Conservation (phyloP, 2,329 filamentous ascomycete genomes). For the Penicillium sp. region DNA sequence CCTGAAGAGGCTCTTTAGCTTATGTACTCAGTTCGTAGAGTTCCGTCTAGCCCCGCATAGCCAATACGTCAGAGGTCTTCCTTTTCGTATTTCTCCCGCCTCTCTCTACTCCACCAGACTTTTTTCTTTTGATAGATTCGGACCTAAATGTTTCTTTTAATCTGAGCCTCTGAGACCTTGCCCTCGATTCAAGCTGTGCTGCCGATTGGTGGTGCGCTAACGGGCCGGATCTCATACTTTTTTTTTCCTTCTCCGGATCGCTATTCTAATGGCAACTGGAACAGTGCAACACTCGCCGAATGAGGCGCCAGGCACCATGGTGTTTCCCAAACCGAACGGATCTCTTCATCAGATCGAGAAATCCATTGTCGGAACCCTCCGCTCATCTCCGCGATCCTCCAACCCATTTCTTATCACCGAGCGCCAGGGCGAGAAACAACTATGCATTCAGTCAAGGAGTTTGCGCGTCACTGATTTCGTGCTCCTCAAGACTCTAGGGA, state of each 20-base stretch:
- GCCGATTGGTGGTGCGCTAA: slow-evolving; percentile 27
- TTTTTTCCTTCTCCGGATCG: slow-evolving; percentile 23
- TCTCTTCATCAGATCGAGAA: slow-evolving; percentile 33
- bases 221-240: slow-evolving; percentile 19
- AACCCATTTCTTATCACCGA: slow-evolving; percentile 43
- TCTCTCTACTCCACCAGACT: slow-evolving; percentile 12
- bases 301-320: slow-evolving; percentile 27
- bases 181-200: slow-evolving; percentile 14
- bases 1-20: slow-evolving; percentile 9
- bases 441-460: slow-evolving; percentile 39
- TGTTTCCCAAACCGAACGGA: slow-evolving; percentile 16
- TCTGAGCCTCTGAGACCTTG: slow-evolving; percentile 2
- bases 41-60: slow-evolving; percentile 23
- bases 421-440: slow-evolving; percentile 39
- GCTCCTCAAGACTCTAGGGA: slow-evolving; percentile 52
- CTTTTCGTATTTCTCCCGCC: slow-evolving; percentile 11
- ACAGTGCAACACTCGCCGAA: slow-evolving; percentile 39
- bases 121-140: slow-evolving; percentile 3
- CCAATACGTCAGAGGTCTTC: slow-evolving; percentile 27
- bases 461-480: slow-evolving; percentile 49
- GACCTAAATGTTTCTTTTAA: slow-evolving; percentile 13
- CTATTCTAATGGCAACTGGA: slow-evolving; percentile 44
- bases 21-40: slow-evolving; percentile 21
- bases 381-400: slow-evolving; percentile 30
- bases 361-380: slow-evolving; percentile 31